Evolutionary conservation across 352 stramenopile species (phyloP), one percentile per base, ranked within the genome.

Genomic region (Phytophthora citrophthora): DNA sequence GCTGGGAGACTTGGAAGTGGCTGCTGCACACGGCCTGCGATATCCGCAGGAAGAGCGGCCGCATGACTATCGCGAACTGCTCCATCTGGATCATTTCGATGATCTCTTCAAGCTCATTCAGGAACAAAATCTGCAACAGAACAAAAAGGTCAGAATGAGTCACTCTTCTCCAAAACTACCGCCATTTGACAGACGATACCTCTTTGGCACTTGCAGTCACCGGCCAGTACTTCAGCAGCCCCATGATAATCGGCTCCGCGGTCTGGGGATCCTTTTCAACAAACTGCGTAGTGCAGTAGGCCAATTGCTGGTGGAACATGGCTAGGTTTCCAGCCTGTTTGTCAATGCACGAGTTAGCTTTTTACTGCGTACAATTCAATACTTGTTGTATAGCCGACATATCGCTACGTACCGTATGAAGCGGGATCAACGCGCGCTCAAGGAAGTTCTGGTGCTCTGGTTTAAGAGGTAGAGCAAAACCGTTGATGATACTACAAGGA

Each of bases 211-310:
- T 94, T 57, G 80, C 93, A 36, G 79, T 96, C 79, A 94, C 97
- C n/a, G 94, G 95, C 95, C 94, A 99, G 78, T 87, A 99, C 55
- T 95, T 94, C 57, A 98, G 90, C 58, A 99, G 85, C 15, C 95
- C 92, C 61, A 95, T 69, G 31, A 99, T 93, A 45, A 99, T 98
- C 13, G 91, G 86, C 47, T 96, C 96, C 0, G 94, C 94, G 18
- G 96, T 99, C 52, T 98, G 86, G 1, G 96, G 93, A 76, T 99
- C 97, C 70, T 99, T 99, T 75, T 99, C 97, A 18, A 99, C 96
- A 59, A 99, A 99, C 77, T 99, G 97, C 52, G 98, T 98, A 26
- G 99, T 98, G 83, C 97, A 99, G 76, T 99, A 99, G 4, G 95
- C 98, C 7, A 99, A 76, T 69, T 99, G 97, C 66, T 99, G 96